A percentile compares a stretch with the other conserved stretches of the same genome.
These are phyloP conservation scores for Pseudonitzschia delicatissima DNA, from an alignment of 108 stramenopile genomes.

Conservation along the genomic window DNA sequence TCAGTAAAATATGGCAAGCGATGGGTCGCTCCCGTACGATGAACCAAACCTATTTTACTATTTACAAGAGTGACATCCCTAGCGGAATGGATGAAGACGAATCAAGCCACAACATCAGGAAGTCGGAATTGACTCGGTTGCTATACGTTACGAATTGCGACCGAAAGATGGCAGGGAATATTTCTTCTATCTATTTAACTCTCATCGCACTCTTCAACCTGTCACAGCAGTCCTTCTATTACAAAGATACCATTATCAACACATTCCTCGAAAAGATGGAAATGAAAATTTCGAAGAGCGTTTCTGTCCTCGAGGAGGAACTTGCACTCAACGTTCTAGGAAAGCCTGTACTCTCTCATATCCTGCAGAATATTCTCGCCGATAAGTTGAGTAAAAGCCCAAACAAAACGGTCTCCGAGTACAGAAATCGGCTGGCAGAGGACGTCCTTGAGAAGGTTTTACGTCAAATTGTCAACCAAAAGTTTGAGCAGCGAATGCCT, in stretches of 20 bases:
- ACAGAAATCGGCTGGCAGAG: not conserved
- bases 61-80: conserved; percentile 24
- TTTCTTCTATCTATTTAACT: conserved; percentile 34
- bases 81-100: conserved; percentile 8
- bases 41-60: conserved; percentile 32
- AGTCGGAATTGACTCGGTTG: conserved; percentile 17
- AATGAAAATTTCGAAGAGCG: conserved; percentile 13
- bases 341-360: conserved; percentile 20
- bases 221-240: conserved; percentile 24
- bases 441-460: conserved; percentile 1
- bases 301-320: conserved; percentile 18
- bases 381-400: conserved; percentile 27
- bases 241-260: conserved; percentile 29
- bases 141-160: conserved; percentile 32
- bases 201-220: conserved; percentile 31
- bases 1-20: conserved; percentile 41
- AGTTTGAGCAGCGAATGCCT: conserved; percentile 28
- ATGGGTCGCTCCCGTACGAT: conserved; percentile 35
- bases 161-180: conserved; percentile 30
- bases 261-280: conserved; percentile 34
- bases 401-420: conserved; percentile 3
- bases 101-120: conserved; percentile 16
- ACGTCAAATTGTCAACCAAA: conserved; percentile 28
- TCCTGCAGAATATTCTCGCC: conserved; percentile 22
- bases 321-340: conserved; percentile 19